Percentiles rank a stretch among this genome's conserved stretches.
phyloP scores from a whole-genome alignment of 1,284 basidiomycete genomes.

The Hemileia vastatrix region DNA sequence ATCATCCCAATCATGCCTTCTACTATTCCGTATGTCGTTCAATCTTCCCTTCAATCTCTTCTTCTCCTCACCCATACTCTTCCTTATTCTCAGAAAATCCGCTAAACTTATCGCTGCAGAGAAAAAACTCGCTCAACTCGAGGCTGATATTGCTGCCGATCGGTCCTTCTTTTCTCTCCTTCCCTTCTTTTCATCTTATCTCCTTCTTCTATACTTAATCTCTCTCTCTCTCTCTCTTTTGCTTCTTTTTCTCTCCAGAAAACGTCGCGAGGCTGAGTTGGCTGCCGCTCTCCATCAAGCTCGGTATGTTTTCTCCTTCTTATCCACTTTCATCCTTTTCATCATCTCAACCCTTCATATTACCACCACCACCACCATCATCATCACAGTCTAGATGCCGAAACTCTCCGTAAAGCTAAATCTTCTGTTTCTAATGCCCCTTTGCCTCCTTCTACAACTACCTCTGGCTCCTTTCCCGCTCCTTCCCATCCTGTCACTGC shows the following conservation, averaged over 20 bases:
- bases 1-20: no score
- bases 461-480: neutral
- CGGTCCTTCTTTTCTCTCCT: slow-evolving; percentile 1
- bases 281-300: slow-evolving; percentile 16
- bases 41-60: no score
- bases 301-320: slow-evolving; percentile 2
- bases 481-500: no score
- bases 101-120: slow-evolving; percentile 12
- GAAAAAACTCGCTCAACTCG: slow-evolving; percentile 11
- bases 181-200: neutral
- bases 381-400: slow-evolving; percentile 10
- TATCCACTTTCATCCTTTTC: no score
- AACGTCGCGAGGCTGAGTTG: slow-evolving; percentile 13
- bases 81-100: slow-evolving; percentile 7
- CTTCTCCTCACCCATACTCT: neutral
- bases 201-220: neutral
- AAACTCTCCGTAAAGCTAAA: slow-evolving; percentile 13
- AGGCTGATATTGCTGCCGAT: slow-evolving; percentile 14
- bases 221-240: neutral
- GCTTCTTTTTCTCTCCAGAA: neutral
- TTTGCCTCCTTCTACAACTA: neutral
- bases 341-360: no score
- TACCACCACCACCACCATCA: no score
- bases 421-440: neutral
- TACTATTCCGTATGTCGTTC: no score